A percentile compares a stretch with the other conserved stretches of the same genome.
Evolutionary conservation across 1,284 basidiomycete species (phyloP).

Genomic region (Cutaneotrichosporon dermatis): DNA sequence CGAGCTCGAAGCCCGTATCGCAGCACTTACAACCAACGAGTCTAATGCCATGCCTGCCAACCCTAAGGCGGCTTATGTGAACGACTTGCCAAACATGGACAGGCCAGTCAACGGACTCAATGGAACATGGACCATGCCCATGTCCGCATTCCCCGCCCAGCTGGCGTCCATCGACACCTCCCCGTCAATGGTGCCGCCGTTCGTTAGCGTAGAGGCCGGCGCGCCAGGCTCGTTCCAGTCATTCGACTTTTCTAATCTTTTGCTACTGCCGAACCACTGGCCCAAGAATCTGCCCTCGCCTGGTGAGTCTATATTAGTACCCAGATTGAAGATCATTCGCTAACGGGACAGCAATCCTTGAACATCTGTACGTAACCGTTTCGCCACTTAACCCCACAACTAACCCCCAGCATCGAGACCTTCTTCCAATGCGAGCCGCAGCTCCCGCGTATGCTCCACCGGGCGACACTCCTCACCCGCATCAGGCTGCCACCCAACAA

Average conservation of each 20-base stretch:
- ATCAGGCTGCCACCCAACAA: slow-evolving; percentile 49
- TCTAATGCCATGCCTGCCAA: neutral
- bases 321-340: neutral
- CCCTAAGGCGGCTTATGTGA: neutral
- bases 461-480: slow-evolving; percentile 41
- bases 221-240: slow-evolving; percentile 16
- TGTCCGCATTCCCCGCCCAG: slow-evolving; percentile 5
- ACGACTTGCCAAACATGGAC: neutral
- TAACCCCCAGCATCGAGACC: slow-evolving; percentile 29
- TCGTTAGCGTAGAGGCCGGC: slow-evolving; percentile 16
- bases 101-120: neutral
- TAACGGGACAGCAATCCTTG: neutral
- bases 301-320: slow-evolving; percentile 13
- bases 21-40: slow-evolving; percentile 18
- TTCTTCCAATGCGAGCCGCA: slow-evolving; percentile 47
- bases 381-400: neutral
- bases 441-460: slow-evolving; percentile 45
- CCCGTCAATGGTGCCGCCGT: slow-evolving; percentile 5
- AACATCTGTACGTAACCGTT: slow-evolving; percentile 1
- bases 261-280: slow-evolving; percentile 40
- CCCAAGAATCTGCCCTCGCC: slow-evolving; percentile 40
- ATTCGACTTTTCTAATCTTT: slow-evolving; percentile 29
- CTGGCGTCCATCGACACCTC: neutral
- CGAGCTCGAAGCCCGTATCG: slow-evolving; percentile 36
- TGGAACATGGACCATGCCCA: slow-evolving; percentile 8